Percentiles rank a stretch among this genome's conserved stretches.
phyloP scores from a whole-genome alignment of 139 green algal genomes.

The Chlorella sp. region DNA sequence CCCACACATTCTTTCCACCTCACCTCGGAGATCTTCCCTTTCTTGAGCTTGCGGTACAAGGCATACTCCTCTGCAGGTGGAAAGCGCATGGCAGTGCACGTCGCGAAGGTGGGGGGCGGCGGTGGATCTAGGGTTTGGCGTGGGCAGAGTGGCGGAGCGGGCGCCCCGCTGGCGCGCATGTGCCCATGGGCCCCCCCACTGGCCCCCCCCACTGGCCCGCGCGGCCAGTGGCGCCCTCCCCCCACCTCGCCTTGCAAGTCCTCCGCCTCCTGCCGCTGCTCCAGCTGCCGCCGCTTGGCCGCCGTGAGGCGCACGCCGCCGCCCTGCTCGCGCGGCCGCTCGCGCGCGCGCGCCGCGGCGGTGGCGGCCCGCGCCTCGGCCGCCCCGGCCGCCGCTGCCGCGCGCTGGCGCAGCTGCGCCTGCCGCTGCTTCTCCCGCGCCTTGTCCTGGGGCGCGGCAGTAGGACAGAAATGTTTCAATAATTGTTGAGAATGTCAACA shows the following conservation, averaged over 20 bases:
- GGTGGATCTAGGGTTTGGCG: too few species aligned
- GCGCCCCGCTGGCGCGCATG: too few species aligned
- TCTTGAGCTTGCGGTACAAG: slow-evolving; percentile 76
- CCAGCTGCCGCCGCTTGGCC: slow-evolving; percentile 73
- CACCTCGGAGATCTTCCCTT: slow-evolving; percentile 57
- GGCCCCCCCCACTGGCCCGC: too few species aligned
- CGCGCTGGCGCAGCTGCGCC: slow-evolving; percentile 41
- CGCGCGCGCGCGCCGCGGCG: neutral
- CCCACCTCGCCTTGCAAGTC: slow-evolving; percentile 72
- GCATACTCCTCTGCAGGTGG: slow-evolving; percentile 85
- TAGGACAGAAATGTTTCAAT: neutral
- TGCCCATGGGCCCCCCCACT: too few species aligned
- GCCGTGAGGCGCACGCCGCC: slow-evolving; percentile 52
- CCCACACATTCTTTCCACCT: neutral
- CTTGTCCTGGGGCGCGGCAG: slow-evolving; percentile 76
- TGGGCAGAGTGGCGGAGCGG: too few species aligned
- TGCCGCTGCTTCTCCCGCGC: slow-evolving; percentile 86
- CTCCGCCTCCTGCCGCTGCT: slow-evolving; percentile 67
- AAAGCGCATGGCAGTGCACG: too few species aligned
- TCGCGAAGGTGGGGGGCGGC: too few species aligned
- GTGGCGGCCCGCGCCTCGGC: neutral
- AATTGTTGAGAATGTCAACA: neutral
- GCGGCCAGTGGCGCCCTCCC: too few species aligned
- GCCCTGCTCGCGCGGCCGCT: neutral
- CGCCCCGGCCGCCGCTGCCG: slow-evolving; percentile 14